Percentiles rank a stretch among this genome's conserved stretches.
These are phyloP conservation scores for Marsdenia floribunda DNA, from an alignment of 257 asterid species.

Conservation along the genomic window DNA sequence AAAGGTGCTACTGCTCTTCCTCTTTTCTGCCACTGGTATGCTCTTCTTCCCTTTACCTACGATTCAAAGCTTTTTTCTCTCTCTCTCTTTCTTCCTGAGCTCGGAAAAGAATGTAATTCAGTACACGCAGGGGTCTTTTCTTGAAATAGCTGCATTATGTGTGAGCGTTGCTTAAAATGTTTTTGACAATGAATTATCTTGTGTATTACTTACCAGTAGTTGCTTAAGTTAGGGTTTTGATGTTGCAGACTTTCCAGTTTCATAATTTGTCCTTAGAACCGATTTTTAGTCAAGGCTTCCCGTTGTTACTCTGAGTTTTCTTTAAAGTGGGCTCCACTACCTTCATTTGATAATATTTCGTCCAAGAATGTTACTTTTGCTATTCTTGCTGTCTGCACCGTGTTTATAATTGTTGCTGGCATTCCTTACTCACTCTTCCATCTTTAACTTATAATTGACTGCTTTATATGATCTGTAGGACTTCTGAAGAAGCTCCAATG, in stretches of 20 bases:
- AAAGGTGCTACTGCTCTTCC: constrained; percentile 23
- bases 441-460: constrained; percentile 3
- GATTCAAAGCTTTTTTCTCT: constrained; percentile 2
- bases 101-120: not conserved
- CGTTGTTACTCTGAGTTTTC: not conserved
- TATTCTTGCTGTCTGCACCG: too few species aligned
- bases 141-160: constrained; percentile 1
- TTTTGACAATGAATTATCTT: not conserved
- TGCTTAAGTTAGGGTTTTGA: constrained; percentile 5
- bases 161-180: constrained; percentile 3
- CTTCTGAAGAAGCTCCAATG: constrained; percentile 31
- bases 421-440: not conserved
- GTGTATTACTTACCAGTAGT: not conserved
- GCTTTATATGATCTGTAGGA: constrained; percentile 41
- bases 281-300: not conserved
- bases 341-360: not conserved
- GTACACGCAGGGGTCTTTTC: not conserved
- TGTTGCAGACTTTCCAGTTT: not conserved
- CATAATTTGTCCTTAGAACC: not conserved
- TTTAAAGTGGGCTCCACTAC: not conserved
- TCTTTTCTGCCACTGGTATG: constrained; percentile 36
- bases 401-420: not conserved
- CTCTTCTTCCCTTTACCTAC: constrained; percentile 11
- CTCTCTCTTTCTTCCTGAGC: not conserved
- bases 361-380: not conserved